Conservation (phyloP, 2,329 filamentous ascomycete genomes). For the Fusarium sp. region DNA sequence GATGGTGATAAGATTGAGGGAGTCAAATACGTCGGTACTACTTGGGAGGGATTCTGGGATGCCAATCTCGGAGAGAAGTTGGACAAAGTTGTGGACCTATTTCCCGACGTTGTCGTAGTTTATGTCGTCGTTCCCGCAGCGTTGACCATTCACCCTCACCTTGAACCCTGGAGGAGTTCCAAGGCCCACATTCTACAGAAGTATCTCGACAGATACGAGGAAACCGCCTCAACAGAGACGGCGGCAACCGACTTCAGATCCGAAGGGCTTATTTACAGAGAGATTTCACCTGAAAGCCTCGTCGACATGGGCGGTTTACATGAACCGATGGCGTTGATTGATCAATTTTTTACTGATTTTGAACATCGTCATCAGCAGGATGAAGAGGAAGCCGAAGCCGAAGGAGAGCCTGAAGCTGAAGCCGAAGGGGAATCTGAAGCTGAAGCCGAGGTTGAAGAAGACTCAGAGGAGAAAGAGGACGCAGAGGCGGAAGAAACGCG, state of each 20-base stretch:
- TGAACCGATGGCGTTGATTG: neutral
- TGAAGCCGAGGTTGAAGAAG: neutral
- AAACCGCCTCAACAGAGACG: neutral
- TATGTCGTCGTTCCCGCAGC: neutral
- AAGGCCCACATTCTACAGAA: neutral
- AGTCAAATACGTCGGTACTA: neutral
- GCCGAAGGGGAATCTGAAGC: no score
- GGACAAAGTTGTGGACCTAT: neutral
- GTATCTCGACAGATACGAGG: neutral
- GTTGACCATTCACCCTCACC: neutral
- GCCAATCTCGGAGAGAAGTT: neutral
- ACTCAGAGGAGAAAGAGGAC: neutral
- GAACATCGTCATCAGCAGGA: no score
- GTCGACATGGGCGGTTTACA: neutral
- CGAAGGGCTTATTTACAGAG: neutral
- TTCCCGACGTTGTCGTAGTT: neutral
- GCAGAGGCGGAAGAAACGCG: neutral
- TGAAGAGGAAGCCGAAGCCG: no score
- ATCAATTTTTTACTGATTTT: no score
- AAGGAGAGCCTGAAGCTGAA: no score
- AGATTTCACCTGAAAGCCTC: neutral
- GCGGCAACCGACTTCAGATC: neutral
- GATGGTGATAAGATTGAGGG: no score
- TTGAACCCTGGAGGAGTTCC: neutral
- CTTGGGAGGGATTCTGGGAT: neutral